phyloP scores from a whole-genome alignment of 2,329 filamentous ascomycete species.

The Talaromyces verruculosus region DNA sequence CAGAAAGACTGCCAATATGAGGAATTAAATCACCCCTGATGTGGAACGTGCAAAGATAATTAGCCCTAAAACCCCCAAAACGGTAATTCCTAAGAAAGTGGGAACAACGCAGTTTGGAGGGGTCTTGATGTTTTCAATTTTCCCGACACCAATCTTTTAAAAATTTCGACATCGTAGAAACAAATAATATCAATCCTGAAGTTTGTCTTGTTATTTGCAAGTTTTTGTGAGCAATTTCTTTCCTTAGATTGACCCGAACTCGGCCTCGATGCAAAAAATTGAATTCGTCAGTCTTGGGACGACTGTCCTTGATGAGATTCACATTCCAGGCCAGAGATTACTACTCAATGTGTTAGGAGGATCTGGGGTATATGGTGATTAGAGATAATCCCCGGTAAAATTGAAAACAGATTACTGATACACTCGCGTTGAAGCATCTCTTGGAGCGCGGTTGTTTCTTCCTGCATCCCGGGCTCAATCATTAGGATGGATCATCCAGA shows the following conservation, averaged over 20 bases:
- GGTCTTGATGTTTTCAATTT: background rate
- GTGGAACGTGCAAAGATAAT: background rate
- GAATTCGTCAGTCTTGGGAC: slow-evolving; percentile 37
- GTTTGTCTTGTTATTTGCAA: background rate
- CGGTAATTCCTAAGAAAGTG: background rate
- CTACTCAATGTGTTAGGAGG: slow-evolving; percentile 35
- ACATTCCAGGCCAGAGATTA: slow-evolving; percentile 27
- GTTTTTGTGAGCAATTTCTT: background rate
- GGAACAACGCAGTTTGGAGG: background rate
- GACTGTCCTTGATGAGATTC: slow-evolving; percentile 39
- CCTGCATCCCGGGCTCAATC: background rate
- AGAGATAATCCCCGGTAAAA: too few relatives aligned
- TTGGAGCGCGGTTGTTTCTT: slow-evolving; percentile 8
- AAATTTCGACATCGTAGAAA: background rate
- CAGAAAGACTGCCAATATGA: too few relatives aligned
- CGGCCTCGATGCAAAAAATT: slow-evolving; percentile 17
- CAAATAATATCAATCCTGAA: background rate
- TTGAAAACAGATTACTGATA: too few relatives aligned
- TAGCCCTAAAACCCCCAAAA: background rate
- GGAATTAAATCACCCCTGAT: background rate
- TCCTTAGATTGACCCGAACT: background rate
- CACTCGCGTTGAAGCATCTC: background rate
- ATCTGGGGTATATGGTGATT: slow-evolving; percentile 33
- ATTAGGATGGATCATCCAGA: slow-evolving; percentile 1
- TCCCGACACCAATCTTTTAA: background rate